Conservation (phyloP, 1,139 yeast species). For the Sugiyamaella pinicola region DNA sequence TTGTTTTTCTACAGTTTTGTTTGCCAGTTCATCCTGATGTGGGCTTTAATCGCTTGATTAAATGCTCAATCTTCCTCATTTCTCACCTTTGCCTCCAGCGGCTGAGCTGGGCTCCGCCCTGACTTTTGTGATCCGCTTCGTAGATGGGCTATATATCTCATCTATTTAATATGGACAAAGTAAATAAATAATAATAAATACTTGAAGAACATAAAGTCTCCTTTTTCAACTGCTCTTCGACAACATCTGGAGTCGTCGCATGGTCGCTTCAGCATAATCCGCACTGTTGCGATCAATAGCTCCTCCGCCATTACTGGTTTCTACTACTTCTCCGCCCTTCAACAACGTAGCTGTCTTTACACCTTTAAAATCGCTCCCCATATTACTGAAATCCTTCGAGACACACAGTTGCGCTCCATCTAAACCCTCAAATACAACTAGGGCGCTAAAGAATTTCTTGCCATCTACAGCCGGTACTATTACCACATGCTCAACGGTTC, state of each 20-base stretch:
- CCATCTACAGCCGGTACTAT: constrained; percentile 19
- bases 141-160: too few relatives aligned
- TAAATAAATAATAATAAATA: constrained; percentile 9
- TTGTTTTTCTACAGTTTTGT: constrained; percentile 83
- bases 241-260: constrained; percentile 13
- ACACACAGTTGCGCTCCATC: constrained; percentile 14
- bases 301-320: background rate
- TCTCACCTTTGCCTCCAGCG: too few relatives aligned
- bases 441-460: constrained; percentile 20
- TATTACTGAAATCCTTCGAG: constrained; percentile 8
- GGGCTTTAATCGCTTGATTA: constrained; percentile 47
- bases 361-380: constrained; percentile 7
- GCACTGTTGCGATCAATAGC: constrained; percentile 12
- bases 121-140: background rate
- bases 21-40: constrained; percentile 67
- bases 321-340: background rate
- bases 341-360: constrained; percentile 10
- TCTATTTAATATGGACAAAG: background rate
- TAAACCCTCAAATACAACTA: constrained; percentile 23
- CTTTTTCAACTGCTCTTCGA: background rate
- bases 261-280: constrained; percentile 12
- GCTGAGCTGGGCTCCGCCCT: constrained; percentile 11
- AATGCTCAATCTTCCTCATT: background rate
- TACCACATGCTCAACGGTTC: constrained; percentile 25
- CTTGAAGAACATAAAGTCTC: background rate